These are phyloP conservation scores for Penicillium polonicum DNA, from an alignment of 2,329 filamentous ascomycete genomes.

Conservation along the genomic window DNA sequence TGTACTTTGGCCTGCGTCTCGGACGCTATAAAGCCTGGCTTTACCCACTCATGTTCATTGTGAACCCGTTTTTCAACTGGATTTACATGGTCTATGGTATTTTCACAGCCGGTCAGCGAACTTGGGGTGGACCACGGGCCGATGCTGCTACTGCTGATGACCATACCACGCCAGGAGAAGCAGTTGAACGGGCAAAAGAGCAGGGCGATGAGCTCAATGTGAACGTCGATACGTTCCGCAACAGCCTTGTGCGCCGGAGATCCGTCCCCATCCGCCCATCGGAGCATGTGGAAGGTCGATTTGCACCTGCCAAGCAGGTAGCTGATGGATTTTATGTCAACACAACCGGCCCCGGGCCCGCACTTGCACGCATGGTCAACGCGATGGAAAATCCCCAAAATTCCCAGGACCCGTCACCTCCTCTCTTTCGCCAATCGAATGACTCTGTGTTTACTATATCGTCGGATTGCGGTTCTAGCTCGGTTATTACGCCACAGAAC, in stretches of 20 bases:
- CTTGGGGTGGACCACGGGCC: slow-evolving; percentile 90
- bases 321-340: slow-evolving; percentile 69
- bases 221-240: slow-evolving; percentile 77
- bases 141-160: slow-evolving; percentile 80
- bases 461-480: slow-evolving; percentile 56
- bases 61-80: slow-evolving; percentile 98
- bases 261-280: slow-evolving; percentile 69
- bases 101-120: slow-evolving; percentile 88
- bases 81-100: slow-evolving; percentile 97
- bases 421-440: slow-evolving; percentile 57
- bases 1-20: slow-evolving; percentile 88
- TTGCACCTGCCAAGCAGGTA: slow-evolving; percentile 68
- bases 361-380: slow-evolving; percentile 51
- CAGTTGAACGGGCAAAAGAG: slow-evolving; percentile 75
- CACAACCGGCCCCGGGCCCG: slow-evolving; percentile 64
- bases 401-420: slow-evolving; percentile 52
- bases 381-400: slow-evolving; percentile 43
- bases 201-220: slow-evolving; percentile 86
- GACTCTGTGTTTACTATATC: slow-evolving; percentile 60
- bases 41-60: slow-evolving; percentile 90
- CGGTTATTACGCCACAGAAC: slow-evolving; percentile 64
- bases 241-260: slow-evolving; percentile 43
- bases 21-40: slow-evolving; percentile 90
- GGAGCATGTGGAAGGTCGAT: slow-evolving; percentile 72
- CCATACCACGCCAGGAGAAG: slow-evolving; percentile 74